These are phyloP conservation scores for Pyrrhoderma lamaoense DNA, from an alignment of 1,284 basidiomycete species.

Conservation along the genomic window DNA sequence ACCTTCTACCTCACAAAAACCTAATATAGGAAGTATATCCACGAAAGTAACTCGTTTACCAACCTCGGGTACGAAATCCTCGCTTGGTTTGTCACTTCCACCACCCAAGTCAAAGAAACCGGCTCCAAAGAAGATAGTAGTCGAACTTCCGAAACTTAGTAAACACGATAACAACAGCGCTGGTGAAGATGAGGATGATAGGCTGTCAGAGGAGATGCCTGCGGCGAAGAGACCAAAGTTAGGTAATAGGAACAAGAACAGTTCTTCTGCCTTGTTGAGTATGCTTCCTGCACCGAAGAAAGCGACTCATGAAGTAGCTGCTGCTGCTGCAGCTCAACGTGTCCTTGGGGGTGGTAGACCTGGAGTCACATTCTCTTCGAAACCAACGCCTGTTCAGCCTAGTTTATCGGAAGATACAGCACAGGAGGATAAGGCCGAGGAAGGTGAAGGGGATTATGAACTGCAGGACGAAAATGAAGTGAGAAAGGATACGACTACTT, in stretches of 20 bases:
- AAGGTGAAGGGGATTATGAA: background rate
- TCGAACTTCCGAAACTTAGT: constrained; percentile 52
- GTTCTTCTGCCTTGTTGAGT: constrained; percentile 55
- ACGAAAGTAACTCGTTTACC: constrained; percentile 16
- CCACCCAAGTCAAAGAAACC: constrained; percentile 34
- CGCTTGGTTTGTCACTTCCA: constrained; percentile 31
- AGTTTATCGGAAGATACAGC: constrained; percentile 11
- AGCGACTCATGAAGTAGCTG: constrained; percentile 32
- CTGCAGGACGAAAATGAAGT: constrained; percentile 1
- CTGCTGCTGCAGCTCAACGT: constrained; percentile 37
- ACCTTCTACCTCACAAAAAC: constrained; percentile 8
- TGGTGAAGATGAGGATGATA: constrained; percentile 24
- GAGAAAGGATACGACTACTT: constrained; percentile 19
- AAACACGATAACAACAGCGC: constrained; percentile 29
- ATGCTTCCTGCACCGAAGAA: constrained; percentile 74
- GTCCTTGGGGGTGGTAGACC: constrained; percentile 60
- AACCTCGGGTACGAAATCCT: constrained; percentile 21
- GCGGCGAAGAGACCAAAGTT: constrained; percentile 53
- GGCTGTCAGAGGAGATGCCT: constrained; percentile 37
- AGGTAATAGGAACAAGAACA: constrained; percentile 40
- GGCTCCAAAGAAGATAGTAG: constrained; percentile 55
- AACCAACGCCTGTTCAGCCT: constrained; percentile 21
- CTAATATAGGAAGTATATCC: constrained; percentile 28
- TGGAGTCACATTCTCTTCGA: constrained; percentile 47
- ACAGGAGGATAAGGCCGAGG: constrained; percentile 16